A percentile compares a stretch with the other conserved stretches of the same genome.
These are phyloP conservation scores for Rosa hybrid DNA, from an alignment of 331 rosid species.

Conservation along the genomic window DNA sequence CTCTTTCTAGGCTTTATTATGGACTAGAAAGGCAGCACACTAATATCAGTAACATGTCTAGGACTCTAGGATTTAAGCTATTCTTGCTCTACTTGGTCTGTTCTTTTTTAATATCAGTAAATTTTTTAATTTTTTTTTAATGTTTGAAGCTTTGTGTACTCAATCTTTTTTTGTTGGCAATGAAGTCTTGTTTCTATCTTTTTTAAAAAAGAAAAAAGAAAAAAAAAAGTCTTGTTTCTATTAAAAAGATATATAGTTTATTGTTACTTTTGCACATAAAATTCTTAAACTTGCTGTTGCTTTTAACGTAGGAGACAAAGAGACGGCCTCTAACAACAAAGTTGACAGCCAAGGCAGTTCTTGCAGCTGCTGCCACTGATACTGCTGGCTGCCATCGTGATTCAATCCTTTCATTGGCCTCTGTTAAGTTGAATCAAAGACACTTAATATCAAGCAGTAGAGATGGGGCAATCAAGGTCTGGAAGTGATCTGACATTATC, in stretches of 20 bases:
- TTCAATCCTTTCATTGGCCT: conserved; percentile 78
- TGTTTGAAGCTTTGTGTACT: background rate
- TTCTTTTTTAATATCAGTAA: conserved; percentile 20
- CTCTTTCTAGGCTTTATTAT: conserved; percentile 9
- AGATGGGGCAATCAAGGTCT: conserved; percentile 96
- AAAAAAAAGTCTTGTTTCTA: background rate
- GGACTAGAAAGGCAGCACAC: background rate
- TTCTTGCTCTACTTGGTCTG: background rate
- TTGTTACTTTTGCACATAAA: conserved; percentile 11
- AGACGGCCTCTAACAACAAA: conserved; percentile 71
- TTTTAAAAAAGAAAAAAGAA: too few relatives aligned
- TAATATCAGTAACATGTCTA: background rate
- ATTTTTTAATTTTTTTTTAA: background rate
- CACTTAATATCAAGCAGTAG: conserved; percentile 81
- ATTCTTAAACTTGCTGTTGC: conserved; percentile 5
- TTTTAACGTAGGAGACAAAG: conserved; percentile 56
- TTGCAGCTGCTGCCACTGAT: conserved; percentile 93
- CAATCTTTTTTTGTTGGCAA: background rate
- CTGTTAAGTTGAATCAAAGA: conserved; percentile 92
- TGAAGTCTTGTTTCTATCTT: background rate
- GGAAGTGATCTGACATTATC: conserved; percentile 59
- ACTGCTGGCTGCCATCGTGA: conserved; percentile 96
- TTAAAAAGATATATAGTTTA: background rate
- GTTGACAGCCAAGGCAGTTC: conserved; percentile 73
- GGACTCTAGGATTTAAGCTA: background rate